These are phyloP conservation scores for Penicillium sp. DNA, from an alignment of 2,329 filamentous ascomycete genomes.

Conservation along the genomic window DNA sequence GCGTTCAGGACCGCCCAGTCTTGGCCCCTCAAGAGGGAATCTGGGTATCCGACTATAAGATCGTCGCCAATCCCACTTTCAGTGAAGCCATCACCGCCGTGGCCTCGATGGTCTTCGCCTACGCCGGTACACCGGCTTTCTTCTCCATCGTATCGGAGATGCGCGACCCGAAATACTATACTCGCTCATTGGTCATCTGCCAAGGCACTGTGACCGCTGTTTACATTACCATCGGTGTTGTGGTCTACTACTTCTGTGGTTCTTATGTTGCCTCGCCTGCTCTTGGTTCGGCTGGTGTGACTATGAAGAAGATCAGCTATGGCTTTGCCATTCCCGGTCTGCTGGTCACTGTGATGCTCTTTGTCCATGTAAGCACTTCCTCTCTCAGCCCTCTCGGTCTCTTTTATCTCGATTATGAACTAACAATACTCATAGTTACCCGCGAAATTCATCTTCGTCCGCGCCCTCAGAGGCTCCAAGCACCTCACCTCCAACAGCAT, in stretches of 20 bases:
- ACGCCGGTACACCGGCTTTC: constrained; percentile 25
- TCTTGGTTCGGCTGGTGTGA: constrained; percentile 42
- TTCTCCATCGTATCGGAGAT: constrained; percentile 38
- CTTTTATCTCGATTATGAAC: background rate
- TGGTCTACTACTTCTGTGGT: constrained; percentile 48
- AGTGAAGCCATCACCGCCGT: constrained; percentile 22
- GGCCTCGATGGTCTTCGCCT: constrained; percentile 22
- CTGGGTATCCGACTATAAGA: constrained; percentile 28
- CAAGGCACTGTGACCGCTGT: constrained; percentile 31
- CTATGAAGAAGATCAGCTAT: constrained; percentile 45
- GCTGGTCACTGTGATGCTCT: constrained; percentile 20
- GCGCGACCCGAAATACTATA: constrained; percentile 32
- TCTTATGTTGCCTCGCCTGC: constrained; percentile 46
- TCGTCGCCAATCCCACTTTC: constrained; percentile 22
- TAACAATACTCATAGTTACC: constrained; percentile 6
- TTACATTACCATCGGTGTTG: constrained; percentile 34
- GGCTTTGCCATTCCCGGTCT: constrained; percentile 34
- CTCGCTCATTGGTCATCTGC: constrained; percentile 27
- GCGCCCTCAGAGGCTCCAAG: constrained; percentile 14
- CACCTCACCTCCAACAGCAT: constrained; percentile 19
- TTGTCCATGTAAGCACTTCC: constrained; percentile 17
- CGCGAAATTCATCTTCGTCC: constrained; percentile 21
- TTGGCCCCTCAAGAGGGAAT: constrained; percentile 28
- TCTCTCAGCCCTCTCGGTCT: background rate
- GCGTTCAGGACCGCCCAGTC: constrained; percentile 35